Percentiles rank a stretch among this genome's conserved stretches.
phyloP scores from a whole-genome alignment of 2,329 filamentous ascomycete genomes.

The Scytalidium sp. region DNA sequence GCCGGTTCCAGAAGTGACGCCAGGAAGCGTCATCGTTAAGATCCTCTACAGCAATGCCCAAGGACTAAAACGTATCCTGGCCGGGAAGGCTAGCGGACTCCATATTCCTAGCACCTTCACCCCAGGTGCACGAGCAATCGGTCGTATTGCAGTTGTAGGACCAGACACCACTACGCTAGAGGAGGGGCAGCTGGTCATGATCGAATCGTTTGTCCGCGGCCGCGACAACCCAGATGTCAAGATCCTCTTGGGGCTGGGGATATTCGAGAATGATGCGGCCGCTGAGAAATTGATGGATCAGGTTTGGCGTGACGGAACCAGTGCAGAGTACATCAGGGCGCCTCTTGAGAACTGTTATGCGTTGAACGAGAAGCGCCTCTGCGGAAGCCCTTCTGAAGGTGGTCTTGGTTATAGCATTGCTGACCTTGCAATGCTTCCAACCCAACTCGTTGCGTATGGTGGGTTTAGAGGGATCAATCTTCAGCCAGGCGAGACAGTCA shows the following conservation, averaged over 20 bases:
- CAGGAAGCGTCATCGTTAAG: conserved; percentile 35
- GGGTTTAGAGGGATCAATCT: conserved; percentile 41
- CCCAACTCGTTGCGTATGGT: conserved; percentile 38
- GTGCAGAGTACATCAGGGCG: conserved; percentile 31
- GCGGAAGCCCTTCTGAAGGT: conserved; percentile 5
- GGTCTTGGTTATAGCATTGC: conserved; percentile 12
- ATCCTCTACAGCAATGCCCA: conserved; percentile 32
- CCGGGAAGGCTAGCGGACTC: conserved; percentile 25
- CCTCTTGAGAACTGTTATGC: conserved; percentile 34
- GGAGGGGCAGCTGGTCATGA: conserved; percentile 32
- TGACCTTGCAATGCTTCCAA: conserved; percentile 4
- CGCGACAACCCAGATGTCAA: conserved; percentile 29
- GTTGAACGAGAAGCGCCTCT: conserved; percentile 29
- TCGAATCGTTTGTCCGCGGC: conserved; percentile 30
- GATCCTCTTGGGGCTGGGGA: conserved; percentile 29
- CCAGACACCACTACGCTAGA: conserved; percentile 29
- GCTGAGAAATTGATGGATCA: conserved; percentile 25
- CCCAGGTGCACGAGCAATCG: conserved; percentile 28
- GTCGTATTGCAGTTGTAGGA: conserved; percentile 30
- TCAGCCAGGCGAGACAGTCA: conserved; percentile 40
- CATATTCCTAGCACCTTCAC: conserved; percentile 27
- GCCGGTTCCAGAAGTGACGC: conserved; percentile 26
- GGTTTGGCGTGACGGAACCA: conserved; percentile 30
- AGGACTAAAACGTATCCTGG: conserved; percentile 34
- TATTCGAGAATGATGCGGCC: conserved; percentile 18